Evolutionary conservation across 306 rosid species (phyloP), one percentile per base, ranked within the genome.

Genomic region (Prunus armeniaca): DNA sequence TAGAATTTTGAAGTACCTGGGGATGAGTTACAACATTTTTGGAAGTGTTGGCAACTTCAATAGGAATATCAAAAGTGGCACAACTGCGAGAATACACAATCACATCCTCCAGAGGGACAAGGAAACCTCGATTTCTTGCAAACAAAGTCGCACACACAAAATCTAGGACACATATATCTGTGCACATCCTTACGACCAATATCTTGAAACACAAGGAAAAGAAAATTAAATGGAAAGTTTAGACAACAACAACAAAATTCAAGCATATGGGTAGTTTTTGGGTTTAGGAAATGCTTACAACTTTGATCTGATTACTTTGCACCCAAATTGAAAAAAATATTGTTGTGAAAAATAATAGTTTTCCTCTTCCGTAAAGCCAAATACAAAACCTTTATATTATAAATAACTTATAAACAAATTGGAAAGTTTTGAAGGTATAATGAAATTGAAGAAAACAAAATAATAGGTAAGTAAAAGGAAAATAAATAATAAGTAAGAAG

Each of bases 241-340:
- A 77, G 72, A 51, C 66, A 34, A 49, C 47, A 55, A 11, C 22
- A 6, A 6, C 30, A 45, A 2, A 69, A 74, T 9, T 65, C 24
- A 6, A 34, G 41, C 41, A 34, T 1, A 34, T 6, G 41, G 41
- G 28, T 15, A 38, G 11, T 45, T 60, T 45, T 34, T 0, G 8
- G 57, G 12, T 51, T 51, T 12, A 19, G 56, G 62, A 63, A 85
- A 63, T 47, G 71, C 89, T 82, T 74, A 95, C 98, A 49, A 80
- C 82, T 83, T 90, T 84, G 73, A 95, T 85, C 84, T 95, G 90
- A 76, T 95, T 83, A 69, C 38, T 88, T 79, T 90, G 88, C 72
- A 95, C 88, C 98, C 97, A 92, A 92, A 74, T 90, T 88, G n/a
- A 89, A 13, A 73, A 95, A n/a, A n/a, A n/a, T n/a, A n/a, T n/a